Conservation (phyloP, 108 stramenopile species). For the Pseudonitzschia pungens region DNA sequence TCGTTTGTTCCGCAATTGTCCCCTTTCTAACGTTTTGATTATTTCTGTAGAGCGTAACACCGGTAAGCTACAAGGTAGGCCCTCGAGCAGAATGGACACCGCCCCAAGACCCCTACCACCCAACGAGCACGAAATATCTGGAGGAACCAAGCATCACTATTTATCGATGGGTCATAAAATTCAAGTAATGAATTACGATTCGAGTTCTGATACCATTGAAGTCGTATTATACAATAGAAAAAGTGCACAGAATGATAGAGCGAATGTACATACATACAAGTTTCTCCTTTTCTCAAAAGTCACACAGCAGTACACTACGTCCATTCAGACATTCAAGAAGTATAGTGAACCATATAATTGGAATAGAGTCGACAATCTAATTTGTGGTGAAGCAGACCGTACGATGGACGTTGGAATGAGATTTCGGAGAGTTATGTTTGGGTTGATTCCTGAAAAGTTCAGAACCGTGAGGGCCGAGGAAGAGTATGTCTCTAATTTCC, state of each 20-base stretch:
- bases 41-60: conserved; percentile 5
- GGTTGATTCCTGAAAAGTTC: conserved; percentile 67
- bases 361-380: conserved; percentile 83
- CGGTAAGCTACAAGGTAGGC: conserved; percentile 3
- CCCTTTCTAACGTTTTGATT: background rate
- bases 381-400: conserved; percentile 71
- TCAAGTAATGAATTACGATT: conserved; percentile 68
- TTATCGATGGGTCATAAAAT: conserved; percentile 50
- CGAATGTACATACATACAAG: conserved; percentile 52
- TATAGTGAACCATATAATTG: conserved; percentile 73
- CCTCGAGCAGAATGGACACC: background rate
- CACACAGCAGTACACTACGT: conserved; percentile 45
- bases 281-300: conserved; percentile 55
- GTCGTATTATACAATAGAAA: conserved; percentile 70
- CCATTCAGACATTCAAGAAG: conserved; percentile 84
- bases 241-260: conserved; percentile 54
- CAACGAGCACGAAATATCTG: background rate
- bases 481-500: conserved; percentile 69
- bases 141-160: conserved; percentile 13
- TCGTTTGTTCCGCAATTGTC: background rate
- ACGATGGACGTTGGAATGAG: conserved; percentile 65
- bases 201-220: conserved; percentile 72
- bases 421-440: conserved; percentile 74
- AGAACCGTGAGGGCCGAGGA: conserved; percentile 53
- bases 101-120: background rate